Evolutionary conservation across 495 filamentous ascomycete species (phyloP).

Genomic region (Penicillium macrosclerotiorum): DNA sequence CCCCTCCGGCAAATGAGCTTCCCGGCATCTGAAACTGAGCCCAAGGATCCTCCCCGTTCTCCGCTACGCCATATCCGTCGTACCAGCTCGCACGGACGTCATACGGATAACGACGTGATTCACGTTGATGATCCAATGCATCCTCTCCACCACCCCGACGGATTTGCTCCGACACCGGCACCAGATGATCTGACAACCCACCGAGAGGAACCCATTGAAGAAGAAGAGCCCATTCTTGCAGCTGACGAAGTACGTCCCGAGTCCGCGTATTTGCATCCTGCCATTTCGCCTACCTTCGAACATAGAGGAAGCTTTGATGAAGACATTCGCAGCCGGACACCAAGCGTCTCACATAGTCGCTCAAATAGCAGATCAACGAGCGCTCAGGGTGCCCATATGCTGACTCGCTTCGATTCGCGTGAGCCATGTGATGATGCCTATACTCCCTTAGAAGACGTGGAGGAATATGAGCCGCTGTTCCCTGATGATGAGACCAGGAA

Average conservation of each 20-base stretch:
- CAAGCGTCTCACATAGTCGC: slow-evolving; percentile 59
- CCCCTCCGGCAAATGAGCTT: slow-evolving; percentile 55
- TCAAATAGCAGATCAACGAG: slow-evolving; percentile 72
- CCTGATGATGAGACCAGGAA: slow-evolving; percentile 73
- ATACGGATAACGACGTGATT: slow-evolving; percentile 61
- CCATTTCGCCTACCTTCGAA: slow-evolving; percentile 67
- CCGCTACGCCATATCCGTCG: slow-evolving; percentile 12
- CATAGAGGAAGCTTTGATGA: slow-evolving; percentile 59
- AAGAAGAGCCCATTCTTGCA: slow-evolving; percentile 79
- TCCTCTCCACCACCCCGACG: slow-evolving; percentile 60
- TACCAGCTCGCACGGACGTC: slow-evolving; percentile 19
- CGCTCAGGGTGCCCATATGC: slow-evolving; percentile 47
- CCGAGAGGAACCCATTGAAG: slow-evolving; percentile 25
- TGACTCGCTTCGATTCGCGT: slow-evolving; percentile 51
- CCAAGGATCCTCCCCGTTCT: slow-evolving; percentile 3
- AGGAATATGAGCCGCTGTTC: slow-evolving; percentile 95
- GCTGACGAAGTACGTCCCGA: slow-evolving; percentile 88
- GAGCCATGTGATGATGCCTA: slow-evolving; percentile 52
- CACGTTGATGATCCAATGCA: slow-evolving; percentile 73
- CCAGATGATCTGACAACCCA: slow-evolving; percentile 11
- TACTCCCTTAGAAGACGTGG: slow-evolving; percentile 82
- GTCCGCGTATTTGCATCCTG: slow-evolving; percentile 64
- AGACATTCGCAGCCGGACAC: slow-evolving; percentile 49
- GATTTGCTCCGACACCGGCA: slow-evolving; percentile 44
- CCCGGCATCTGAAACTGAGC: slow-evolving; percentile 32